Evolutionary conservation across 192 early-diverging fungal genomes (phyloP).

Genomic region (Coemansia sp.): DNA sequence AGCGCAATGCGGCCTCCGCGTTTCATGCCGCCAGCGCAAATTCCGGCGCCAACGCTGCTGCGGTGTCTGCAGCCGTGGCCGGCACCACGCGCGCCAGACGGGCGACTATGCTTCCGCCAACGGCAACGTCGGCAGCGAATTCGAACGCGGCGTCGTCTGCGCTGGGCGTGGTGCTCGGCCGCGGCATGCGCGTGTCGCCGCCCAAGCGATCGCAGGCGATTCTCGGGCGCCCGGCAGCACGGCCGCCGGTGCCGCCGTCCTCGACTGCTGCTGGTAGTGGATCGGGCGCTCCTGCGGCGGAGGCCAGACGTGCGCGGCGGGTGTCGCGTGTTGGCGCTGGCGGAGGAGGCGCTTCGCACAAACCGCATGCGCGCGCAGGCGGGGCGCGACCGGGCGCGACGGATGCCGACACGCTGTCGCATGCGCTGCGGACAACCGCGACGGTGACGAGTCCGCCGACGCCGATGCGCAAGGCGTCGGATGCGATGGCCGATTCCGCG

Average conservation of each 20-base stretch:
- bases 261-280: slow-evolving; percentile 7
- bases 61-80: slow-evolving; percentile 49
- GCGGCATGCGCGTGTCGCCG: slow-evolving; percentile 28
- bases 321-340: slow-evolving; percentile 5
- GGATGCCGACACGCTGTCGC: slow-evolving; percentile 10
- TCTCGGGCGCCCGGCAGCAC: slow-evolving; percentile 22
- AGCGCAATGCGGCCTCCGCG: slow-evolving; percentile 1
- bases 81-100: slow-evolving; percentile 45
- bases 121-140: background rate
- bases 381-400: background rate
- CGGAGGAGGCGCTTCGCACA: background rate
- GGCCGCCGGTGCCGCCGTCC: slow-evolving; percentile 3
- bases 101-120: slow-evolving; percentile 5
- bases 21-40: background rate
- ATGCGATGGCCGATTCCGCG: slow-evolving; percentile 2
- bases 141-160: background rate
- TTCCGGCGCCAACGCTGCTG: slow-evolving; percentile 16
- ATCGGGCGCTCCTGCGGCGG: background rate
- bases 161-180: slow-evolving; percentile 5
- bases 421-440: slow-evolving; percentile 6
- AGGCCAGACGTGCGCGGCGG: slow-evolving; percentile 8
- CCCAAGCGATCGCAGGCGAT: slow-evolving; percentile 23
- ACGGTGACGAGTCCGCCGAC: slow-evolving; percentile 24
- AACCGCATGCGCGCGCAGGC: background rate
- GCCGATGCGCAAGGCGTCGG: slow-evolving; percentile 9